phyloP scores from a whole-genome alignment of 1,284 basidiomycete species.

The Naganishia sp. region DNA sequence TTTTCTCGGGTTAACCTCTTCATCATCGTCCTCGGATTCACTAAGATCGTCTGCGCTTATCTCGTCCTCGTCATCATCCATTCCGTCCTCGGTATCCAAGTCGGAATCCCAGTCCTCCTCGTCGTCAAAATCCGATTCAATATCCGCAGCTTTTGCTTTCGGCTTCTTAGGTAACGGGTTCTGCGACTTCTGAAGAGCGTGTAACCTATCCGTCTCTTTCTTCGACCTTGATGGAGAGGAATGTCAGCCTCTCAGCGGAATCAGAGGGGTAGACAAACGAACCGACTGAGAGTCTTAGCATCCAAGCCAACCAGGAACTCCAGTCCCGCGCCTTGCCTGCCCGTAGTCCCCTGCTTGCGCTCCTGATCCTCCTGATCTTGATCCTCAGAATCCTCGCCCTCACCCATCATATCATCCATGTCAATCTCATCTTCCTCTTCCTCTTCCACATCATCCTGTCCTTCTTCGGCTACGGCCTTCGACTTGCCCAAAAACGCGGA shows the following conservation, averaged over 20 bases:
- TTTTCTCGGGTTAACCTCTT: slow-evolving; percentile 38
- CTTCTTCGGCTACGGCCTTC: slow-evolving; percentile 32
- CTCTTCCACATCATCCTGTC: slow-evolving; percentile 39
- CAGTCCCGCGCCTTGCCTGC: slow-evolving; percentile 29
- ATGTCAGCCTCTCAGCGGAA: not conserved
- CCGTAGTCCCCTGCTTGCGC: not conserved
- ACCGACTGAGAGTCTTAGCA: slow-evolving; percentile 47
- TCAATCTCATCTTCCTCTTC: slow-evolving; percentile 36
- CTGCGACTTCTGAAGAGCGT: slow-evolving; percentile 46
- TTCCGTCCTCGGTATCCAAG: slow-evolving; percentile 31
- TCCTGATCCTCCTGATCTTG: slow-evolving; percentile 41
- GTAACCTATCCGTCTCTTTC: slow-evolving; percentile 53
- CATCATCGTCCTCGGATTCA: slow-evolving; percentile 36
- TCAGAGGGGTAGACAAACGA: slow-evolving; percentile 29
- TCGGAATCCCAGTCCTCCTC: slow-evolving; percentile 35
- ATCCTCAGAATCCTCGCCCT: slow-evolving; percentile 32
- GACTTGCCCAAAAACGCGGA: slow-evolving; percentile 38
- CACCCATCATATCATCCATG: slow-evolving; percentile 35
- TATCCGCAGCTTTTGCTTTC: slow-evolving; percentile 44
- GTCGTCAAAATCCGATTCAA: slow-evolving; percentile 36
- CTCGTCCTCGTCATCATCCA: slow-evolving; percentile 14
- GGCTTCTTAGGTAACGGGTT: slow-evolving; percentile 45
- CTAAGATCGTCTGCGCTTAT: slow-evolving; percentile 33
- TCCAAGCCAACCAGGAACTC: slow-evolving; percentile 47
- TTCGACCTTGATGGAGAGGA: slow-evolving; percentile 30